Percentiles rank a stretch among this genome's conserved stretches.
These are phyloP conservation scores for Xylariales sp. DNA, from an alignment of 2,329 filamentous ascomycete genomes.

Conservation along the genomic window DNA sequence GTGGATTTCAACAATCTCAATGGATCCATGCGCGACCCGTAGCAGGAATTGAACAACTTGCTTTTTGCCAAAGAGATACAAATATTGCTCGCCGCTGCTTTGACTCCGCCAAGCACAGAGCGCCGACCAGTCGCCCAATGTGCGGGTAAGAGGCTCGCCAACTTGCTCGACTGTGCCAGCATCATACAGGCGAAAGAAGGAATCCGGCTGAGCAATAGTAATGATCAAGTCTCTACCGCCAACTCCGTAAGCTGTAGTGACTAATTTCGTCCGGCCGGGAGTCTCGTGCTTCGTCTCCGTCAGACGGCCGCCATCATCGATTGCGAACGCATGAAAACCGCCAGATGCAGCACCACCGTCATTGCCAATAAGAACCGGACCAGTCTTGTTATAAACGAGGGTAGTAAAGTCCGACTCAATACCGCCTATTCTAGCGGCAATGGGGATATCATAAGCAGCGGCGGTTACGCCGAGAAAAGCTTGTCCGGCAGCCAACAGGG, in stretches of 20 bases:
- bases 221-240: constrained; percentile 53
- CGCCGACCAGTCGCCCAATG: constrained; percentile 60
- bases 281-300: constrained; percentile 49
- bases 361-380: constrained; percentile 58
- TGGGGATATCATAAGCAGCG: constrained; percentile 40
- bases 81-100: constrained; percentile 54
- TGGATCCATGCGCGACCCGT: constrained; percentile 43
- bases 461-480: background rate
- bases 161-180: constrained; percentile 49
- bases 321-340: constrained; percentile 55
- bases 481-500: constrained; percentile 9
- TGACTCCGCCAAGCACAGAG: constrained; percentile 58
- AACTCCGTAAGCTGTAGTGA: constrained; percentile 54
- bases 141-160: constrained; percentile 49
- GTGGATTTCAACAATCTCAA: constrained; percentile 58
- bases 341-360: constrained; percentile 58
- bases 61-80: constrained; percentile 60
- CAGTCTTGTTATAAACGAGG: constrained; percentile 52
- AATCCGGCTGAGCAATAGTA: constrained; percentile 58
- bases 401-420: constrained; percentile 58
- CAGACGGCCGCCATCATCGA: constrained; percentile 49
- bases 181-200: constrained; percentile 55
- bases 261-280: constrained; percentile 59
- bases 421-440: constrained; percentile 48
- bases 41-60: constrained; percentile 55